Evolutionary conservation across 352 stramenopile species (phyloP), one percentile per base, ranked within the genome.

Genomic region (Pythium plurisporium): DNA sequence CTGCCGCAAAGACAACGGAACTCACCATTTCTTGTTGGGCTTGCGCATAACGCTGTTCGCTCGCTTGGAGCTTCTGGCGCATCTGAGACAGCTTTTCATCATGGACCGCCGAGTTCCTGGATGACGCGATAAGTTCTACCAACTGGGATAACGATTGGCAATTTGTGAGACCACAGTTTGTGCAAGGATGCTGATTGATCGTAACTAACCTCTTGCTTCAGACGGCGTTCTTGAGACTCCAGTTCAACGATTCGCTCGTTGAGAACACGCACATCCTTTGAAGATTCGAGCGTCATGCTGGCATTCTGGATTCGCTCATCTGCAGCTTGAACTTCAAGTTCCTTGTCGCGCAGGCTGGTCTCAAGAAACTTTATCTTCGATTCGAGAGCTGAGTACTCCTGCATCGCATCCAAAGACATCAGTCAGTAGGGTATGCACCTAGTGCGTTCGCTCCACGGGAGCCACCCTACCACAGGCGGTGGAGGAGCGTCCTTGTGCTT

Each of bases 311-410:
- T 64, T 10, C 52, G 80, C 9, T 70, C 69, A 41, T 69, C 66
- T 11, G 63, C 67, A 11, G 76, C 65, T 15, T 86, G 63, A 27
- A 81, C 70, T 20, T 81, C 54, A 22, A 84, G 55, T 15, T 69
- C 81, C 45, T 91, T 85, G 27, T 91, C 67, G 37, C 69, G 73
- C n/a, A 93, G 51, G 48, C 87, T 72, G 19, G 67, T 68, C 60
- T 88, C 65, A 29, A 89, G 57, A 45, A 90, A 68, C 46, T 77
- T 69, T 47, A 93, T 70, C 64, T 87, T 79, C 22, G 78, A 81
- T 77, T 84, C 68, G 44, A 82, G 46, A 56, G 87, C 72, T 38
- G 73, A 76, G 25, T 84, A 68, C 48, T 80, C 74, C 54, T 75
- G 74, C 23, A 23, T 14, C n/a, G n/a, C n/a, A n/a, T n/a, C n/a